Evolutionary conservation across 345 rosid species (phyloP).

Genomic region (Arabis alpina): DNA sequence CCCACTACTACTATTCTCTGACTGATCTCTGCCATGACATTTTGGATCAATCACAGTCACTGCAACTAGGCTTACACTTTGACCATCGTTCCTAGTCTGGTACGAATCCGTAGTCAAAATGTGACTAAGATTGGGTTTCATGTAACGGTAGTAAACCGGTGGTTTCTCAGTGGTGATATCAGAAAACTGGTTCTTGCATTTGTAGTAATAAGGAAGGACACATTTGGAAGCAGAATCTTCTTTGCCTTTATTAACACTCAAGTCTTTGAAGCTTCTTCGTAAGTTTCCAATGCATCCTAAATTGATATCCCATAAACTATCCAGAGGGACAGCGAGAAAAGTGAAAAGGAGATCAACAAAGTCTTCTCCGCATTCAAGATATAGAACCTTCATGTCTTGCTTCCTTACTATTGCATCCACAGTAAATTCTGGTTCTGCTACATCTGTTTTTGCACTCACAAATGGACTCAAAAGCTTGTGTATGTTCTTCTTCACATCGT

Average conservation of each 20-base stretch:
- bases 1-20: constrained; percentile 5
- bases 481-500: not conserved
- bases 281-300: constrained; percentile 22
- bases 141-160: constrained; percentile 15
- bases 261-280: not conserved
- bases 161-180: not conserved
- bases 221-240: not conserved
- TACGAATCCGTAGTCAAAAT: constrained; percentile 19
- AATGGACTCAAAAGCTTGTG: not conserved
- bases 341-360: constrained; percentile 27
- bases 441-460: not conserved
- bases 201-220: constrained; percentile 15
- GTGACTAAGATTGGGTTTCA: constrained; percentile 19
- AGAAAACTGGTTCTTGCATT: constrained; percentile 5
- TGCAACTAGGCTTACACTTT: no score
- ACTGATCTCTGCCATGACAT: not conserved
- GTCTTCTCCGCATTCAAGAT: constrained; percentile 28
- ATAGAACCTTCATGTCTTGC: constrained; percentile 9
- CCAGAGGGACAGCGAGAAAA: constrained; percentile 9
- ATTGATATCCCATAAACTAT: not conserved
- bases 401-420: not conserved
- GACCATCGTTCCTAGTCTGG: no score
- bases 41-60: constrained; percentile 30
- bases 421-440: constrained; percentile 5
- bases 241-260: constrained; percentile 11